Percentiles rank a stretch among this genome's conserved stretches.
phyloP scores from a whole-genome alignment of 2,329 filamentous ascomycete species.

The Onygena corvina region DNA sequence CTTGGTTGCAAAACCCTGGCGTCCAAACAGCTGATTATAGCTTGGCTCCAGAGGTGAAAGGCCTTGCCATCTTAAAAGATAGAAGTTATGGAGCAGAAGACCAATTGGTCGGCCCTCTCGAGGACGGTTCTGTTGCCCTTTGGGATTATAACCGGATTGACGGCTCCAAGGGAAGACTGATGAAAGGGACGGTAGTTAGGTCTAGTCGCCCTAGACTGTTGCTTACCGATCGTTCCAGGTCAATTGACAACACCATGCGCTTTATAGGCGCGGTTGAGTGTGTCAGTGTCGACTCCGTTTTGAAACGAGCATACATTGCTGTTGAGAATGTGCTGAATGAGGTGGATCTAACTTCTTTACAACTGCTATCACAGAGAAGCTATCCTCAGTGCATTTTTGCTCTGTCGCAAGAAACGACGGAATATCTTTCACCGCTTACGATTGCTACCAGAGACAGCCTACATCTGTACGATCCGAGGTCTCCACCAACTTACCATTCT shows the following conservation, averaged over 20 bases:
- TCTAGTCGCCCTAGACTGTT: slow-evolving; percentile 57
- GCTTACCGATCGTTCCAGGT: slow-evolving; percentile 15
- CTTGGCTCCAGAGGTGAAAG: slow-evolving; percentile 52
- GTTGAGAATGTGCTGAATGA: slow-evolving; percentile 66
- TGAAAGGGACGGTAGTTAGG: slow-evolving; percentile 48
- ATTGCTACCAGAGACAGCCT: slow-evolving; percentile 72
- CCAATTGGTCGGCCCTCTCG: slow-evolving; percentile 62
- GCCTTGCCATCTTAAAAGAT: slow-evolving; percentile 55
- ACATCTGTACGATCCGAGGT: slow-evolving; percentile 67
- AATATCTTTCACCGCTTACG: slow-evolving; percentile 57
- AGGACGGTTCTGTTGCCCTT: slow-evolving; percentile 75
- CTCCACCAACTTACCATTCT: slow-evolving; percentile 9
- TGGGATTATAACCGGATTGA: slow-evolving; percentile 55
- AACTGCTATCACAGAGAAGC: slow-evolving; percentile 54
- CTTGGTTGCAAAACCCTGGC: slow-evolving; percentile 60
- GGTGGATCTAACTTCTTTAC: slow-evolving; percentile 64
- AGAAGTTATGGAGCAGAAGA: slow-evolving; percentile 41
- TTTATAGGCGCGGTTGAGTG: slow-evolving; percentile 57
- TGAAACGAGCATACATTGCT: slow-evolving; percentile 63
- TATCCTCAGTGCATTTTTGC: slow-evolving; percentile 78
- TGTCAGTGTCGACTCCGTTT: slow-evolving; percentile 61
- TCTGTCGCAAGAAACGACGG: slow-evolving; percentile 53
- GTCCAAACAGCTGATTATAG: slow-evolving; percentile 26
- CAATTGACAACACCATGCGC: slow-evolving; percentile 21
- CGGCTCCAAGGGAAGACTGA: slow-evolving; percentile 24